Evolutionary conservation across 2,329 filamentous ascomycete species (phyloP).

Genomic region (Aspergillus chevalieri): DNA sequence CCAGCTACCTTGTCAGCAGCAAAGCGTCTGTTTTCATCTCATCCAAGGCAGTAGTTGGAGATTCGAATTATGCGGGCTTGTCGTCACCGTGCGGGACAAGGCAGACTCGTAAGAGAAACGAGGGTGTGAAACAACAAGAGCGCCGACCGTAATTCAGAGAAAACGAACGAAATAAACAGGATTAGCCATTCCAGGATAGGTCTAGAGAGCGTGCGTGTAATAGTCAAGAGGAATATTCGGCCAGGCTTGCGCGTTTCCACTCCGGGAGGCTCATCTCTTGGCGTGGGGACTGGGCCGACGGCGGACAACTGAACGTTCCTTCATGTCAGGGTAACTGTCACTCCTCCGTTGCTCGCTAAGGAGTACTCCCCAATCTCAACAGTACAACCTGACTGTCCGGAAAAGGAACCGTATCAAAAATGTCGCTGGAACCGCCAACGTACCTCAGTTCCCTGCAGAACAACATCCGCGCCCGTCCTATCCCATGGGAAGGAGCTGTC

Average conservation of each 20-base stretch:
- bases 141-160: neutral
- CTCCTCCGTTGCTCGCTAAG: constrained; percentile 2
- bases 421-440: constrained; percentile 88
- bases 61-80: neutral
- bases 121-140: neutral
- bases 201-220: neutral
- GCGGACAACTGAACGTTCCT: neutral
- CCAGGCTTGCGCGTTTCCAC: neutral
- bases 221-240: neutral
- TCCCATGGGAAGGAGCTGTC: constrained; percentile 96
- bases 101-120: neutral
- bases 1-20: constrained; percentile 6
- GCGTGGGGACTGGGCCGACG: neutral
- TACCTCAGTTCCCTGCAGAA: constrained; percentile 86
- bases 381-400: neutral
- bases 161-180: neutral
- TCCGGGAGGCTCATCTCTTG: neutral
- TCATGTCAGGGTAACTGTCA: neutral
- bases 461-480: constrained; percentile 92
- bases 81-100: neutral
- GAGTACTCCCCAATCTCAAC: too few relatives aligned
- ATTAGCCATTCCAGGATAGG: neutral
- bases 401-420: constrained; percentile 34
- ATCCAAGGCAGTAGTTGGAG: constrained; percentile 6
- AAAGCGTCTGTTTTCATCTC: constrained; percentile 5